A percentile compares a stretch with the other conserved stretches of the same genome.
Conservation (phyloP, 495 filamentous ascomycete genomes). For the Penicillium samsonianum region DNA sequence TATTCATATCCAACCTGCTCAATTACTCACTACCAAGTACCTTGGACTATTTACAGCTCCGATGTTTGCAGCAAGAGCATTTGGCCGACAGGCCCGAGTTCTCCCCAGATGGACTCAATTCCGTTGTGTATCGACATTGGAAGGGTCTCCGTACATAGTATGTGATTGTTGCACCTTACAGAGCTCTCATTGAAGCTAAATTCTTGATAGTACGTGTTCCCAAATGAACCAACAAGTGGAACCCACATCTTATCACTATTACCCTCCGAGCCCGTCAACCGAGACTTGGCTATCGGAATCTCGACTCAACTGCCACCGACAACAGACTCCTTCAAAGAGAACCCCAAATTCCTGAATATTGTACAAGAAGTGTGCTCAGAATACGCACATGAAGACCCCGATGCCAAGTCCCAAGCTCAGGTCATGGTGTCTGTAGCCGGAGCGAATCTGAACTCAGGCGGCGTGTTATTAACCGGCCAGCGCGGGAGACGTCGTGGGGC, state of each 20-base stretch:
- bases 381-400: slow-evolving; percentile 71
- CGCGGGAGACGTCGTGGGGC: slow-evolving; percentile 44
- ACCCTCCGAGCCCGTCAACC: slow-evolving; percentile 68
- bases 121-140: slow-evolving; percentile 52
- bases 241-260: slow-evolving; percentile 71
- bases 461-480: slow-evolving; percentile 58
- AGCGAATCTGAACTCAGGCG: slow-evolving; percentile 65
- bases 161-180: slow-evolving; percentile 10
- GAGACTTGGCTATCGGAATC: slow-evolving; percentile 71
- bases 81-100: slow-evolving; percentile 23
- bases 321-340: slow-evolving; percentile 73
- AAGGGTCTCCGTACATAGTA: slow-evolving; percentile 58
- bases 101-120: slow-evolving; percentile 32
- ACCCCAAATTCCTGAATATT: slow-evolving; percentile 71
- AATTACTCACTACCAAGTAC: background rate
- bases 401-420: slow-evolving; percentile 71
- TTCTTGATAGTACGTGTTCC: slow-evolving; percentile 68
- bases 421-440: slow-evolving; percentile 79
- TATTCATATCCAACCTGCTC: background rate
- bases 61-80: slow-evolving; percentile 33
- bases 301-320: slow-evolving; percentile 74
- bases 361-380: slow-evolving; percentile 70
- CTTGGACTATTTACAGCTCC: background rate
- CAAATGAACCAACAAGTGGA: slow-evolving; percentile 41
- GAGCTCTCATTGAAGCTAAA: slow-evolving; percentile 19